phyloP scores from a whole-genome alignment of 768 basidiomycete genomes.

The Ramaria rubella region DNA sequence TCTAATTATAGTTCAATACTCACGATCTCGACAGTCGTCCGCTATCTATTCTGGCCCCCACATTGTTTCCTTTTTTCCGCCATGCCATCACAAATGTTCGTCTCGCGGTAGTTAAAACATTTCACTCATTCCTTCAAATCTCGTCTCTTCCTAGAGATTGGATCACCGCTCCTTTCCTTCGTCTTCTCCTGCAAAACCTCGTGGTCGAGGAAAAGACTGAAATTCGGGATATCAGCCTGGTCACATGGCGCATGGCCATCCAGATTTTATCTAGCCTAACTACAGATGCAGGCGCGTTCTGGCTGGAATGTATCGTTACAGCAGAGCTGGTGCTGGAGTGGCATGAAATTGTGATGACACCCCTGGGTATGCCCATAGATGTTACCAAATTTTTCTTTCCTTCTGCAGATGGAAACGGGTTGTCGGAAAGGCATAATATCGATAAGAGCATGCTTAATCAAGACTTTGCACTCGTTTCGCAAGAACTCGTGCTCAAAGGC shows the following conservation, averaged over 20 bases:
- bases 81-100: slow-evolving; percentile 94
- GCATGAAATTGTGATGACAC: slow-evolving; percentile 87
- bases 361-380: slow-evolving; percentile 76
- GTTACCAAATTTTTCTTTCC: slow-evolving; percentile 61
- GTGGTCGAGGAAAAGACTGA: slow-evolving; percentile 86
- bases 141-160: slow-evolving; percentile 69
- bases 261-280: slow-evolving; percentile 34
- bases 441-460: slow-evolving; percentile 94
- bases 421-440: slow-evolving; percentile 76
- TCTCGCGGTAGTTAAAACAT: slow-evolving; percentile 83
- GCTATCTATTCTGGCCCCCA: slow-evolving; percentile 75
- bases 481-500: slow-evolving; percentile 72
- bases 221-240: slow-evolving; percentile 65
- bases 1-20: not conserved
- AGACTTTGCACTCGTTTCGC: slow-evolving; percentile 74
- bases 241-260: slow-evolving; percentile 70
- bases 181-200: slow-evolving; percentile 89
- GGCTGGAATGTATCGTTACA: slow-evolving; percentile 47
- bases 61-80: slow-evolving; percentile 92
- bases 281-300: slow-evolving; percentile 26
- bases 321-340: slow-evolving; percentile 68
- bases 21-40: slow-evolving; percentile 35
- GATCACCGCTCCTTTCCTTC: slow-evolving; percentile 71
- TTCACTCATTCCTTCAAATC: slow-evolving; percentile 80
- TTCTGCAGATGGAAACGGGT: slow-evolving; percentile 36